phyloP scores from a whole-genome alignment of 345 rosid genomes.

The Pistacia integerrima region DNA sequence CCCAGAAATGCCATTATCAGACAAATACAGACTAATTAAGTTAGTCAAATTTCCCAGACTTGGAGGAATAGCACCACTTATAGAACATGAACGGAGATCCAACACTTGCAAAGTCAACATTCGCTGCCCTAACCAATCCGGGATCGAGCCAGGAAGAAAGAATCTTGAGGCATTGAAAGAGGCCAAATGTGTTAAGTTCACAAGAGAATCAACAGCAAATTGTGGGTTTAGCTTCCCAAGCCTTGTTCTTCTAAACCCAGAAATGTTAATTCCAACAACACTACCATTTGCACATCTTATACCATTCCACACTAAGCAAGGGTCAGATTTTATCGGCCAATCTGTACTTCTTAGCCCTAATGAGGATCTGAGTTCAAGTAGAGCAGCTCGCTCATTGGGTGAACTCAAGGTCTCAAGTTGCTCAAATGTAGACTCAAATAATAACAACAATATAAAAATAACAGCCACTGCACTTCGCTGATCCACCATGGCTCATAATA shows the following conservation, averaged over 20 bases:
- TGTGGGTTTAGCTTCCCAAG: conserved; percentile 72
- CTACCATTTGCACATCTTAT: conserved; percentile 63
- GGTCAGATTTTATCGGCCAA: conserved; percentile 90
- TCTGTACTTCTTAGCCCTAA: conserved; percentile 82
- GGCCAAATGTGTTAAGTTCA: conserved; percentile 60
- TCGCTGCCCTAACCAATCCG: conserved; percentile 74
- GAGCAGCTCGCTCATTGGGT: conserved; percentile 49
- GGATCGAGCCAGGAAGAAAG: conserved; percentile 73
- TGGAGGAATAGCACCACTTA: conserved; percentile 61
- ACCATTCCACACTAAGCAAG: conserved; percentile 77
- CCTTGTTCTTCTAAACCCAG: conserved; percentile 87
- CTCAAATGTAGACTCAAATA: conserved; percentile 55
- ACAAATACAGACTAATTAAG: conserved; percentile 56
- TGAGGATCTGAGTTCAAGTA: conserved; percentile 83
- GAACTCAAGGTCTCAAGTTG: conserved; percentile 52
- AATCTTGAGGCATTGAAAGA: conserved; percentile 84
- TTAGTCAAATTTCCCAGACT: conserved; percentile 73
- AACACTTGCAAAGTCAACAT: conserved; percentile 58
- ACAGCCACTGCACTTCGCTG: conserved; percentile 39
- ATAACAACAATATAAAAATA: conserved; percentile 41
- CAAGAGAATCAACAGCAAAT: conserved; percentile 71
- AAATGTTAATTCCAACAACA: conserved; percentile 70
- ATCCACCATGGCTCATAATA: conserved; percentile 66
- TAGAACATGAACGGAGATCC: conserved; percentile 83
- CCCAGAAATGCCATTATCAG: conserved; percentile 62